Evolutionary conservation across 192 early-diverging fungal genomes (phyloP).

Genomic region (Coemansia sp.): DNA sequence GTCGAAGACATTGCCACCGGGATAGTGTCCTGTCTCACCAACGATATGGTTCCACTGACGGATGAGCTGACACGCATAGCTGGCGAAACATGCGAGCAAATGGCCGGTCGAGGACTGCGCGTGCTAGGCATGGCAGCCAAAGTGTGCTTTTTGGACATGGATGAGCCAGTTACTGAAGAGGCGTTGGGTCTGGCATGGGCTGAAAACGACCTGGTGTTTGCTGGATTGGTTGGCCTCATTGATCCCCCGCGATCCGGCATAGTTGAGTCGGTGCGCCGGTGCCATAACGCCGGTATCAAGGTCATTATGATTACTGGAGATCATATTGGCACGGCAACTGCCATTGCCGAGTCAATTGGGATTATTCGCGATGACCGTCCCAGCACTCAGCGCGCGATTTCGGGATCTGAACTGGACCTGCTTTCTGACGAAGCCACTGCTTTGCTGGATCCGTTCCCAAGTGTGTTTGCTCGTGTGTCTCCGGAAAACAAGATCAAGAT

Average conservation of each 20-base stretch:
- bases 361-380: slow-evolving; percentile 67
- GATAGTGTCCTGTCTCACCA: slow-evolving; percentile 23
- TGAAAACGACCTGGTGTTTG: slow-evolving; percentile 75
- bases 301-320: slow-evolving; percentile 99
- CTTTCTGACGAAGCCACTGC: slow-evolving; percentile 85
- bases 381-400: slow-evolving; percentile 70
- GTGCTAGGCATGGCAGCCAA: slow-evolving; percentile 86
- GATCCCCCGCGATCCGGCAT: slow-evolving; percentile 89
- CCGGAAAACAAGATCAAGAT: slow-evolving; percentile 98
- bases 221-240: slow-evolving; percentile 89
- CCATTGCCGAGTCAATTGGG: slow-evolving; percentile 87
- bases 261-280: slow-evolving; percentile 72
- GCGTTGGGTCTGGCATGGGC: slow-evolving; percentile 50
- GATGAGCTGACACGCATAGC: slow-evolving; percentile 17
- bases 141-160: slow-evolving; percentile 53
- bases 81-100: slow-evolving; percentile 51
- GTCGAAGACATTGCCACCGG: slow-evolving; percentile 14
- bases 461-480: slow-evolving; percentile 93
- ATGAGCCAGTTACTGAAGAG: slow-evolving; percentile 48
- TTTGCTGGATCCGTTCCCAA: slow-evolving; percentile 81
- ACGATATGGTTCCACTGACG: slow-evolving; percentile 30
- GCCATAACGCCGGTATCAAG: slow-evolving; percentile 89
- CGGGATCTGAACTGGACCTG: slow-evolving; percentile 85
- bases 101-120: slow-evolving; percentile 85
- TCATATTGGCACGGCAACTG: slow-evolving; percentile 87